Evolutionary conservation across 371 early-diverging fungal genomes (phyloP), one percentile per base, ranked within the genome.

Genomic region (Mortierella sp.): DNA sequence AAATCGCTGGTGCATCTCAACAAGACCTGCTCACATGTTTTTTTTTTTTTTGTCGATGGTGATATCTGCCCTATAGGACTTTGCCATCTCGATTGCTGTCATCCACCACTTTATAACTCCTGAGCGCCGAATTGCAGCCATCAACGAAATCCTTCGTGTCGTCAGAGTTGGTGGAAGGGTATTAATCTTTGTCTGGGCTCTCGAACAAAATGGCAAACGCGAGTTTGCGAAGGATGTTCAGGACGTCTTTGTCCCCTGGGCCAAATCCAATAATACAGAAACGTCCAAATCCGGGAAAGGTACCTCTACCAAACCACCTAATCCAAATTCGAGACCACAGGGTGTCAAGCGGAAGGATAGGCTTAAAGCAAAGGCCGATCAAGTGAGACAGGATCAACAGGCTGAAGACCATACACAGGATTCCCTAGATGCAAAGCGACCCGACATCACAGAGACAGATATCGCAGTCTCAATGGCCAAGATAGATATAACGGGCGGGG

Each of bases 241-340:
- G 82, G 99, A 98, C 74, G 94, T 96, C 1, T 90, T 97, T 83
- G 98, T 98, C 6, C 95, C 97, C 14, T 98, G 99, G 99, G 89
- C 85, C 7, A 65, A 90, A 52, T 83, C 89, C 47, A 82, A 83
- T 57, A 84, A 75, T 25, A 71, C 56, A 64, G 62, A 71, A 23
- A 62, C 26, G 50, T 47, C 15, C 73, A 82, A 52, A 29, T 58
- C 67, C 23, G 55, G 48, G 18, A 29, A 53, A 45, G 21, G 21
- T 23, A 44, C 23, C 26, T 23, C 60, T 12, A 9, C 9, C 37
- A 37, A 37, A 37, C 9, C 37, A 9, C 30, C 18, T 48, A 25
- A 64, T 30, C 30, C 25, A 68, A 53, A 16, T 28, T 70, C 65
- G 21, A 70, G 70, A 62, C 60, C 70, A 2, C 76, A 76, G 23